Evolutionary conservation across 1,139 yeast genomes (phyloP).

Genomic region (Hansenula sp.): DNA sequence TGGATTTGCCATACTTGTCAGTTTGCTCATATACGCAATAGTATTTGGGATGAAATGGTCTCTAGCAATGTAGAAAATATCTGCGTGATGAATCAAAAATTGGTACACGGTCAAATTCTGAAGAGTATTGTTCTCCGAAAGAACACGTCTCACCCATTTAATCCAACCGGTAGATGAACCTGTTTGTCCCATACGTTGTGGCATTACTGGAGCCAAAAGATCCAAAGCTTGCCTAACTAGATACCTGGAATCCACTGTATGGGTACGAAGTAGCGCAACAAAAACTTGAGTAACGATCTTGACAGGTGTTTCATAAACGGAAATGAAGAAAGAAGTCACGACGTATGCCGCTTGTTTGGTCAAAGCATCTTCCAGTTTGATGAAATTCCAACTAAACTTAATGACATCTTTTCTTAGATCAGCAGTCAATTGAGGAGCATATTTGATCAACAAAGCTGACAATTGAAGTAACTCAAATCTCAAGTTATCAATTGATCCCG

Average conservation of each 20-base stretch:
- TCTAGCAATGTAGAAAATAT: slow-evolving; percentile 77
- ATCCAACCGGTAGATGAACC: slow-evolving; percentile 79
- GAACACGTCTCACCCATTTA: slow-evolving; percentile 90
- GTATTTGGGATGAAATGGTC: slow-evolving; percentile 88
- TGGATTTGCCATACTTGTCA: slow-evolving; percentile 77
- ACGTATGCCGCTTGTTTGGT: slow-evolving; percentile 94
- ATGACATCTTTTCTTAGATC: slow-evolving; percentile 82
- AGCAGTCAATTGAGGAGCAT: slow-evolving; percentile 57
- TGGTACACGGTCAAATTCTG: slow-evolving; percentile 73
- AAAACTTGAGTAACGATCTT: slow-evolving; percentile 89
- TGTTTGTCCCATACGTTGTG: slow-evolving; percentile 56
- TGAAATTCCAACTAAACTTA: slow-evolving; percentile 92
- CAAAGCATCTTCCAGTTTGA: slow-evolving; percentile 83
- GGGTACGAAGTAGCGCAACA: slow-evolving; percentile 82
- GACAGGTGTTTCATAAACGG: slow-evolving; percentile 85
- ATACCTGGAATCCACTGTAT: slow-evolving; percentile 80
- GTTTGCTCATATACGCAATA: slow-evolving; percentile 92
- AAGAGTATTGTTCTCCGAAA: slow-evolving; percentile 87
- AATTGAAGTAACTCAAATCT: slow-evolving; percentile 77
- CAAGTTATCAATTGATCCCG: slow-evolving; percentile 72
- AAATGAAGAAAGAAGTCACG: slow-evolving; percentile 80
- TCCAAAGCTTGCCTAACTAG: slow-evolving; percentile 88
- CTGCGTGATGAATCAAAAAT: slow-evolving; percentile 83
- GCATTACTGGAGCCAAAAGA: slow-evolving; percentile 83
- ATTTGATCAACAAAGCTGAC: slow-evolving; percentile 72